Base-by-base conservation (phyloP, 306 rosid genomes). In the Trichosanthes truncata region DNA sequence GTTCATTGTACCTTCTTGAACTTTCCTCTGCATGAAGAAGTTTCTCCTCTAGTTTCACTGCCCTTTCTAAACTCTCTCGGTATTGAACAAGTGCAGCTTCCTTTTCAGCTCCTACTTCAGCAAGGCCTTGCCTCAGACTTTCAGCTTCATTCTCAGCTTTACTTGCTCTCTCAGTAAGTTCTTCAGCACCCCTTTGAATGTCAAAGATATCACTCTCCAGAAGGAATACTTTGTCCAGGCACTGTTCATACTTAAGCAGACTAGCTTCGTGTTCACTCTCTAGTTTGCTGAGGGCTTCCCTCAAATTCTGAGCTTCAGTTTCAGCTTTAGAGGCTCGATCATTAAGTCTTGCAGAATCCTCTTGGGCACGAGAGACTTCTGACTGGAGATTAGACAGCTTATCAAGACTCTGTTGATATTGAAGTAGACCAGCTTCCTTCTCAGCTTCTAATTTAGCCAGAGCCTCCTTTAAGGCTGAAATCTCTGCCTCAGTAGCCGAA, bases 401-500 rank as follows among this genome's bases (percentile, higher is more conserved):
- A 85, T 91, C 94, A 79, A 96, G 82, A 88, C 93, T 90, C 82
- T 89, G 88, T 82, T 89, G 91, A 84, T 96, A 96, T 86, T 87
- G 91, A 84, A 89, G 89, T 78, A 93, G 83, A 82, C 90, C 91
- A 85, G 94, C 91, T 83, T 96, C 99, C 91, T 91, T 96, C 82
- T 96, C 99, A 4, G 87, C 88, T 86, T 91, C 98, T 82, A 93
- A 80, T 79, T 89, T 89, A 65, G 90, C 88, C 77, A 96, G 90
- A 82, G 93, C 89, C 84, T 84, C 69, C 89, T 96, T 93, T 49
- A 96, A 89, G 78, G 89, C 84, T 72, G 78, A 81, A 81, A 96
- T 90, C 84, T 91, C 98, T 52, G 93, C 81, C 89, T 90, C 99
- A 49, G 78, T 31, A 74, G 60, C 60, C 0, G 61, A 74, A 49